These are phyloP conservation scores for Myxozyma mucilagina DNA, from an alignment of 805 yeast species.

Conservation along the genomic window DNA sequence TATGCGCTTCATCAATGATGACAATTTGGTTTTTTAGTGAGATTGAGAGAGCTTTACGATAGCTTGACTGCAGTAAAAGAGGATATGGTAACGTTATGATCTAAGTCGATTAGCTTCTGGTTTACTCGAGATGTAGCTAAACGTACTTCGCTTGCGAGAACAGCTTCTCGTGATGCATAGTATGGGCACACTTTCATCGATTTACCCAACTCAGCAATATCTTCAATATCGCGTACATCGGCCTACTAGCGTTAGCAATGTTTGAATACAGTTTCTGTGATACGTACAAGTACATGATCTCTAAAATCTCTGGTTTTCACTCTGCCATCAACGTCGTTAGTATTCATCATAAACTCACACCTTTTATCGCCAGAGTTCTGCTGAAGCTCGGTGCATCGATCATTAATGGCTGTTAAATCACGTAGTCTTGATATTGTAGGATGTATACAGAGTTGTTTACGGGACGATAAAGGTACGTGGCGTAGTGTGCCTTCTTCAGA, in stretches of 20 bases:
- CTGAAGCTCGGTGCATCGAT: conserved; percentile 75
- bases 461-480: conserved; percentile 73
- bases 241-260: conserved; percentile 36
- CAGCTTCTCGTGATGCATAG: conserved; percentile 64
- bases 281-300: conserved; percentile 49
- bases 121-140: neutral
- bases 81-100: conserved; percentile 84
- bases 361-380: conserved; percentile 36
- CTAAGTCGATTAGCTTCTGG: neutral
- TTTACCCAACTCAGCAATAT: conserved; percentile 61
- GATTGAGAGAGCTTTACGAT: conserved; percentile 61
- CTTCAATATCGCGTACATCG: conserved; percentile 75
- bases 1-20: conserved; percentile 91
- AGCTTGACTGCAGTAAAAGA: conserved; percentile 58
- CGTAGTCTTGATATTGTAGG: conserved; percentile 54
- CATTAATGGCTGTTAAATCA: conserved; percentile 63
- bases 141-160: conserved; percentile 57
- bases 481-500: conserved; percentile 57
- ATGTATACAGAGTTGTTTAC: conserved; percentile 82
- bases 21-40: conserved; percentile 65
- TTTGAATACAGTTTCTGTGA: neutral
- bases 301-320: conserved; percentile 48
- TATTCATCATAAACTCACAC: conserved; percentile 49
- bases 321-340: conserved; percentile 38
- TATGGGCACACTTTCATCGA: conserved; percentile 71